Conservation (phyloP, 106 monocot genomes). For the Alisma plantagoaquatica region DNA sequence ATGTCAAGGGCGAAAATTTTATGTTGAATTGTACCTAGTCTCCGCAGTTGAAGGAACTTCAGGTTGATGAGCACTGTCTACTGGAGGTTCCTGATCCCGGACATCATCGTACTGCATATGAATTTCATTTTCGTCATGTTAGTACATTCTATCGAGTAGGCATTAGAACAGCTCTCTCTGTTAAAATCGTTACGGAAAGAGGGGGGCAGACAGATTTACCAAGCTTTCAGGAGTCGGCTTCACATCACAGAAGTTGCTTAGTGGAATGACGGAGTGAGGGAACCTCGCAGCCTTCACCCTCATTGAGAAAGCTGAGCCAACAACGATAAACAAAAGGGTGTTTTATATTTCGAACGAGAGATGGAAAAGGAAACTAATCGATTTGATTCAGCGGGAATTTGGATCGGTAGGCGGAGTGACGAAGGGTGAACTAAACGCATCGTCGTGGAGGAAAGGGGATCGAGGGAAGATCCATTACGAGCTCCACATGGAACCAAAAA, state of each 20-base stretch:
- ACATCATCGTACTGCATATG: too few species aligned
- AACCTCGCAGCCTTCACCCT: constrained; percentile 16
- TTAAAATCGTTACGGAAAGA: background rate
- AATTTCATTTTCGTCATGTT: background rate
- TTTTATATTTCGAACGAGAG: background rate
- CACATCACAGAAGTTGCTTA: constrained; percentile 12
- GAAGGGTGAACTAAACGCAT: too few species aligned
- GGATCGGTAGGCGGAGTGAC: too few species aligned
- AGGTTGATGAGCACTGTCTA: too few species aligned
- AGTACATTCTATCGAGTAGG: background rate
- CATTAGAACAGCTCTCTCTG: too few species aligned
- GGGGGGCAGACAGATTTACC: too few species aligned
- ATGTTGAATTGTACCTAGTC: too few species aligned
- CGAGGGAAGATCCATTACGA: background rate
- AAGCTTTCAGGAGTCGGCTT: constrained; percentile 1
- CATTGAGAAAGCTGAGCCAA: constrained; percentile 17
- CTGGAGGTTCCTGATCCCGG: too few species aligned
- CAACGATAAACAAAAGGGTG: background rate
- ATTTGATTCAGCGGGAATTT: too few species aligned
- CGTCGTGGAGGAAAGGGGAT: too few species aligned
- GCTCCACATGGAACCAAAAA: background rate
- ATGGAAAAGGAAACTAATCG: background rate
- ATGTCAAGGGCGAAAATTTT: too few species aligned
- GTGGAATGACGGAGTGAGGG: constrained; percentile 4
- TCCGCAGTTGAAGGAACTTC: too few species aligned